Conservation (phyloP, 2,329 filamentous ascomycete species). For the Hypoxylon sp. region DNA sequence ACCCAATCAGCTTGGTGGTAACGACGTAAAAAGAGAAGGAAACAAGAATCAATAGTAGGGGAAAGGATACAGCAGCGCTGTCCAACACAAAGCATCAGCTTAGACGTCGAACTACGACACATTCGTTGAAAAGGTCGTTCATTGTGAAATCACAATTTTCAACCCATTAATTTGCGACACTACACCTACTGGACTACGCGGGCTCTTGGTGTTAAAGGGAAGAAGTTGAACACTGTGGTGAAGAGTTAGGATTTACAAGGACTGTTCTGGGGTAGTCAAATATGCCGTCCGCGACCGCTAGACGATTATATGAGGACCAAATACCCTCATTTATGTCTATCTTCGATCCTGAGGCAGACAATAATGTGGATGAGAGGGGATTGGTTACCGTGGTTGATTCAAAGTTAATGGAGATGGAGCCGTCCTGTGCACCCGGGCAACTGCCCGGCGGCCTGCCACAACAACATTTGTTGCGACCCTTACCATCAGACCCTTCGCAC, state of each 20-base stretch:
- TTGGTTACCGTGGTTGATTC: constrained; percentile 69
- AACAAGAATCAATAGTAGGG: constrained; percentile 46
- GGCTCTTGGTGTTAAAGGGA: constrained; percentile 5
- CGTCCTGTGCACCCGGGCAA: constrained; percentile 56
- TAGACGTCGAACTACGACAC: constrained; percentile 44
- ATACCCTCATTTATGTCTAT: constrained; percentile 84
- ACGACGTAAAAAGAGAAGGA: constrained; percentile 41
- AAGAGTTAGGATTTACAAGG: constrained; percentile 35
- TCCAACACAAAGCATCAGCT: constrained; percentile 55
- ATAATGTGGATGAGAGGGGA: constrained; percentile 67
- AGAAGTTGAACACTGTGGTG: constrained; percentile 19
- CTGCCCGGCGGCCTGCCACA: constrained; percentile 51
- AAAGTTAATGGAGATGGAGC: constrained; percentile 66
- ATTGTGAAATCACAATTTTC: constrained; percentile 42
- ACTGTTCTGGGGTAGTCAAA: constrained; percentile 51
- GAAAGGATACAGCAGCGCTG: constrained; percentile 69
- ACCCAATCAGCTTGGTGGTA: constrained; percentile 32
- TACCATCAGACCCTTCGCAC: constrained; percentile 68
- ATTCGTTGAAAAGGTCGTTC: constrained; percentile 46
- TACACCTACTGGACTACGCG: constrained; percentile 11
- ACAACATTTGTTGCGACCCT: constrained; percentile 58
- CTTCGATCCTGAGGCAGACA: constrained; percentile 74
- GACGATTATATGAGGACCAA: constrained; percentile 76
- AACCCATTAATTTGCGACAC: constrained; percentile 32
- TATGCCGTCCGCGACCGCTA: constrained; percentile 74